These are phyloP conservation scores for Alternaria conjuncta DNA, from an alignment of 2,329 filamentous ascomycete genomes.

Conservation along the genomic window DNA sequence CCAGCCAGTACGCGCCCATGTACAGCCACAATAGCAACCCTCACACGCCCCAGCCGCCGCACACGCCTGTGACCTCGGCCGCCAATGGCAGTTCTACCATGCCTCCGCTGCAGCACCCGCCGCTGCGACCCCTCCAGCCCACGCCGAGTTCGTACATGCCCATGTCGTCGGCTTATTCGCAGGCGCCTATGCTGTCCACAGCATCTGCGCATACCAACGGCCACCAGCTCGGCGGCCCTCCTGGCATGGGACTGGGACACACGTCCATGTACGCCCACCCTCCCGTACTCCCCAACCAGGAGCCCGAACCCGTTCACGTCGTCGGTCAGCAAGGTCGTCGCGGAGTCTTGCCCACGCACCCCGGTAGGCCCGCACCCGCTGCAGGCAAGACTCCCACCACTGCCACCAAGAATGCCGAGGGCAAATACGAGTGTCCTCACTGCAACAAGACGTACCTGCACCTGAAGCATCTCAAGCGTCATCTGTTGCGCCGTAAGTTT, in stretches of 20 bases:
- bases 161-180: slow-evolving; percentile 44
- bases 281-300: slow-evolving; percentile 49
- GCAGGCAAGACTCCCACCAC: slow-evolving; percentile 83
- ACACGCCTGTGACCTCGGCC: slow-evolving; percentile 45
- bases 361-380: slow-evolving; percentile 80
- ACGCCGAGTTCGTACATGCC: slow-evolving; percentile 45
- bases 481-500: slow-evolving; percentile 90
- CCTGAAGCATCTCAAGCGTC: slow-evolving; percentile 95
- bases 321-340: slow-evolving; percentile 93
- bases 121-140: slow-evolving; percentile 47
- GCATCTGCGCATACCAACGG: slow-evolving; percentile 42
- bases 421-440: slow-evolving; percentile 97
- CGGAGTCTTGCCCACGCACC: slow-evolving; percentile 89
- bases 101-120: slow-evolving; percentile 47
- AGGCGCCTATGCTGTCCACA: slow-evolving; percentile 43
- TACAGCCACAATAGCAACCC: slow-evolving; percentile 48
- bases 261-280: slow-evolving; percentile 48
- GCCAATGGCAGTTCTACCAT: slow-evolving; percentile 39
- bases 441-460: slow-evolving; percentile 98
- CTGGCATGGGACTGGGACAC: slow-evolving; percentile 47
- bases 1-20: slow-evolving; percentile 37
- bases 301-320: slow-evolving; percentile 79
- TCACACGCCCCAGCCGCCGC: slow-evolving; percentile 46
- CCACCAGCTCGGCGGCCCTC: slow-evolving; percentile 46
- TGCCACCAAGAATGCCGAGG: slow-evolving; percentile 93